These are phyloP conservation scores for Boletus rufocinnamomeus DNA, from an alignment of 768 basidiomycete species.

Conservation along the genomic window DNA sequence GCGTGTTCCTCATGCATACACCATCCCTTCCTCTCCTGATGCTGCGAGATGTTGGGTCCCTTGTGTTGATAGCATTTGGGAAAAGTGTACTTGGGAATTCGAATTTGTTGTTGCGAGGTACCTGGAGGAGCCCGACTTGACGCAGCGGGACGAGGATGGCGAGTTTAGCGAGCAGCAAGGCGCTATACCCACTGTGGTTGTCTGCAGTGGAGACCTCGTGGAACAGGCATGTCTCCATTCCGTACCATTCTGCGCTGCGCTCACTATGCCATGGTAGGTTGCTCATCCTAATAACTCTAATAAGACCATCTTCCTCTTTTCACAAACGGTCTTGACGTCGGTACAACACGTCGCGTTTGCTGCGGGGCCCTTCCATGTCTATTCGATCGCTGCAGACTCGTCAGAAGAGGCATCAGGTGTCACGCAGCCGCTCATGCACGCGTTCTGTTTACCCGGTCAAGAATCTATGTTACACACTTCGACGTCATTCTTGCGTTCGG, in stretches of 20 bases:
- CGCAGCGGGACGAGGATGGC: constrained; percentile 40
- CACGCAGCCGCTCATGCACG: constrained; percentile 78
- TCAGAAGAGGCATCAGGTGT: constrained; percentile 63
- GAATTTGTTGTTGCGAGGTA: constrained; percentile 91
- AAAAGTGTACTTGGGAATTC: constrained; percentile 98
- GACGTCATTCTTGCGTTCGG: constrained; percentile 75
- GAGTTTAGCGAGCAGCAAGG: constrained; percentile 54
- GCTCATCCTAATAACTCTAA: constrained; percentile 91
- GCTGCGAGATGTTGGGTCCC: constrained; percentile 99
- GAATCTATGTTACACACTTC: constrained; percentile 71
- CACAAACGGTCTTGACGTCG: constrained; percentile 82
- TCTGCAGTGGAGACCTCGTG: constrained; percentile 92
- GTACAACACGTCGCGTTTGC: constrained; percentile 98
- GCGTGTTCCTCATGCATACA: constrained; percentile 93
- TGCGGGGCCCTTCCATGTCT: constrained; percentile 89
- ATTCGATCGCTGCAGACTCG: constrained; percentile 65
- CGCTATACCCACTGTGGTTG: constrained; percentile 77
- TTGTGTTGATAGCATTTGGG: constrained; percentile 92
- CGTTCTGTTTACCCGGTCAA: constrained; percentile 90
- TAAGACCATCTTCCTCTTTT: constrained; percentile 93
- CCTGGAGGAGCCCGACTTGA: constrained; percentile 55
- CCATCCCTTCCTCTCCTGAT: constrained; percentile 83
- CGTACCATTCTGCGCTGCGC: constrained; percentile 2
- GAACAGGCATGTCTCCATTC: constrained; percentile 69
- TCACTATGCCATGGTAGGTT: constrained; percentile 51